Conservation (phyloP, 805 yeast genomes). For the Wickerhamiella kazuoi region DNA sequence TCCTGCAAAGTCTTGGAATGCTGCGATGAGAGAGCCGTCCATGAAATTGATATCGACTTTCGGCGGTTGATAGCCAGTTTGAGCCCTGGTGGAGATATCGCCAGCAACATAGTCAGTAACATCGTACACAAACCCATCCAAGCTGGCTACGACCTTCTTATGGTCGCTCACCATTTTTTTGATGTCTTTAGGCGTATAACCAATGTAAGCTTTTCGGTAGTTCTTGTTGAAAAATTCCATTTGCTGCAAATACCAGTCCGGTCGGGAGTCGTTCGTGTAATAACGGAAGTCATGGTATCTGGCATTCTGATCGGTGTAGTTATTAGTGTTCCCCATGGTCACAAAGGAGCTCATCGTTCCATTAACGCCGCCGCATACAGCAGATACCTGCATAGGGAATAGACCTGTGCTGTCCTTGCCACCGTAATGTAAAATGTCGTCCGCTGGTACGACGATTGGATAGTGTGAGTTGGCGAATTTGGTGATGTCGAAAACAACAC, state of each 20-base stretch:
- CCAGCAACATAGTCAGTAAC: conserved; percentile 23
- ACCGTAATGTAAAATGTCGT: conserved; percentile 22
- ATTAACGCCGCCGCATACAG: conserved; percentile 22
- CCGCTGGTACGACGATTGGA: conserved; percentile 22
- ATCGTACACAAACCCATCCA: conserved; percentile 24
- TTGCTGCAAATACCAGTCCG: conserved; percentile 27
- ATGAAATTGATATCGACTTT: conserved; percentile 19
- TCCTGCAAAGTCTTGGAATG: conserved; percentile 22
- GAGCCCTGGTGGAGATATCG: conserved; percentile 19
- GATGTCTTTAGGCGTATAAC: conserved; percentile 21
- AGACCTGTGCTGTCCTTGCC: conserved; percentile 22
- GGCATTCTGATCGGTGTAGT: conserved; percentile 24
- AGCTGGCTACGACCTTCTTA: conserved; percentile 16
- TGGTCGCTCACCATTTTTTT: conserved; percentile 14
- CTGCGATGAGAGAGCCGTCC: conserved; percentile 16
- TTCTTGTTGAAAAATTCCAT: conserved; percentile 22
- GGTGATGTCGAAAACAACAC: conserved; percentile 25
- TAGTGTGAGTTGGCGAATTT: conserved; percentile 24
- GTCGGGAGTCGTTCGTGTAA: conserved; percentile 23
- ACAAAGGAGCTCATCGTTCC: conserved; percentile 18
- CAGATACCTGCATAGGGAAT: conserved; percentile 26
- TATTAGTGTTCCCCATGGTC: conserved; percentile 19
- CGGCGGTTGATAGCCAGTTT: conserved; percentile 15
- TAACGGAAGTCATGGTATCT: conserved; percentile 26
- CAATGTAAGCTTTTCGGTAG: conserved; percentile 23